Evolutionary conservation across 140 eudicot species (phyloP).

Genomic region (Stevia rebaudiana): DNA sequence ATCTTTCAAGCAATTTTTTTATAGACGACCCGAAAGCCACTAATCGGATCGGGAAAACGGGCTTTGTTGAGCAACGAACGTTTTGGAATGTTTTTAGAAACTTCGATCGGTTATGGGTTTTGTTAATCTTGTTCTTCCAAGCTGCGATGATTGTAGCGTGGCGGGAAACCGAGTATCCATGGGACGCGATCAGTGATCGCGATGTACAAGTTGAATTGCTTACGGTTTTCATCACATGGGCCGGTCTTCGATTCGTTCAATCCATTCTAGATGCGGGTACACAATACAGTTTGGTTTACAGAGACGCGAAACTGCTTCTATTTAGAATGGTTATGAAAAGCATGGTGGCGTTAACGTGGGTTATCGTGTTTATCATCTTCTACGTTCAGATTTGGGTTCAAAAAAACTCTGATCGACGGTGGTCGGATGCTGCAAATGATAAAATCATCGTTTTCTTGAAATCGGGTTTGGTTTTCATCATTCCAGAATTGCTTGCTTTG

Average conservation of each 20-base stretch:
- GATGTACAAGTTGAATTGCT: conserved; percentile 84
- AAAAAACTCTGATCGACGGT: conserved; percentile 45
- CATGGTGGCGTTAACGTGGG: conserved; percentile 66
- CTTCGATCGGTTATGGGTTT: conserved; percentile 85
- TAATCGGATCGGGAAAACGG: conserved; percentile 75
- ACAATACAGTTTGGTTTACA: conserved; percentile 68
- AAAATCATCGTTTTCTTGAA: conserved; percentile 56
- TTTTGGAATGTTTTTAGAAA: conserved; percentile 86
- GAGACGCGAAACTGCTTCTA: conserved; percentile 48
- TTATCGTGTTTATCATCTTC: conserved; percentile 50
- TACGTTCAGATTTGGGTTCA: conserved; percentile 76
- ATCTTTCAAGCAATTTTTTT: conserved; percentile 45
- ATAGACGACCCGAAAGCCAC: conserved; percentile 18
- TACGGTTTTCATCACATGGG: conserved; percentile 78
- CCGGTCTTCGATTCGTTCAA: conserved; percentile 60
- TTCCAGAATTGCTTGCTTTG: conserved; percentile 69
- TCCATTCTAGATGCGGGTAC: conserved; percentile 93
- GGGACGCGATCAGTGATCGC: conserved; percentile 57
- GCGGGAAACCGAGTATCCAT: conserved; percentile 53
- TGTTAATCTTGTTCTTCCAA: conserved; percentile 66
- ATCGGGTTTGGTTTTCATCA: conserved; percentile 56
- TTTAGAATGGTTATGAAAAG: conserved; percentile 77
- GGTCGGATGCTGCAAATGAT: conserved; percentile 66
- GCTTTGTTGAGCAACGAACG: conserved; percentile 89
- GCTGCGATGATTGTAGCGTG: conserved; percentile 75